Conservation (phyloP, 169 alveolate genomes). For the Miamiensis avidus region DNA sequence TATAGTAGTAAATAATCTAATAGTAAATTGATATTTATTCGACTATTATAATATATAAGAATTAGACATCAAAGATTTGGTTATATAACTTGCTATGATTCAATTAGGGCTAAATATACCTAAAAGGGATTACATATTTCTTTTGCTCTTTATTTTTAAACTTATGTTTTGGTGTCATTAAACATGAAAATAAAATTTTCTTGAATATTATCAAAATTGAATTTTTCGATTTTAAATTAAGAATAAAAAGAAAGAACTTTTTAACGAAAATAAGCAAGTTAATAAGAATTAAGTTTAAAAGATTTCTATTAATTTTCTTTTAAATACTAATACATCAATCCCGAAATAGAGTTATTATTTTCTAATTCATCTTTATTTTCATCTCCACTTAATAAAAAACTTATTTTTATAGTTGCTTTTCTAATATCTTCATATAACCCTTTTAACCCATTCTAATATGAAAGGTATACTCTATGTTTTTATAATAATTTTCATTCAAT, state of each 20-base stretch:
- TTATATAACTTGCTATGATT: background rate
- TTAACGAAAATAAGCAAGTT: background rate
- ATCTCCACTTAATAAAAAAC: background rate
- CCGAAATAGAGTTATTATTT: background rate
- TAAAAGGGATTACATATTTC: background rate
- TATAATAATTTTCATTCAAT: too few species aligned
- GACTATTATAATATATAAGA: too few species aligned
- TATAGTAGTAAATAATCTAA: too few species aligned
- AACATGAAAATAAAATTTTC: conserved; percentile 25
- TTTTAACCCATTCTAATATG: too few species aligned
- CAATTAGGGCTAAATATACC: background rate
- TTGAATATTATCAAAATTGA: background rate
- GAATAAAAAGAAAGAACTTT: background rate
- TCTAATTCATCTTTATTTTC: background rate
- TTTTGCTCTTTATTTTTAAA: background rate
- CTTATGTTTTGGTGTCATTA: conserved; percentile 1
- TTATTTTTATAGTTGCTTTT: too few species aligned
- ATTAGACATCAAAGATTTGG: background rate
- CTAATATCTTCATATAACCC: too few species aligned
- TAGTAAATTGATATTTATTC: too few species aligned
- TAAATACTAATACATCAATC: background rate
- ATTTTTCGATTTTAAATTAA: background rate
- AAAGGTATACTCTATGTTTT: too few species aligned
- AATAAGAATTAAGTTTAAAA: background rate
- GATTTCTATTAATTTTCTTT: too few species aligned